Evolutionary conservation across 768 basidiomycete species (phyloP).

Genomic region (Mycena latifolia): DNA sequence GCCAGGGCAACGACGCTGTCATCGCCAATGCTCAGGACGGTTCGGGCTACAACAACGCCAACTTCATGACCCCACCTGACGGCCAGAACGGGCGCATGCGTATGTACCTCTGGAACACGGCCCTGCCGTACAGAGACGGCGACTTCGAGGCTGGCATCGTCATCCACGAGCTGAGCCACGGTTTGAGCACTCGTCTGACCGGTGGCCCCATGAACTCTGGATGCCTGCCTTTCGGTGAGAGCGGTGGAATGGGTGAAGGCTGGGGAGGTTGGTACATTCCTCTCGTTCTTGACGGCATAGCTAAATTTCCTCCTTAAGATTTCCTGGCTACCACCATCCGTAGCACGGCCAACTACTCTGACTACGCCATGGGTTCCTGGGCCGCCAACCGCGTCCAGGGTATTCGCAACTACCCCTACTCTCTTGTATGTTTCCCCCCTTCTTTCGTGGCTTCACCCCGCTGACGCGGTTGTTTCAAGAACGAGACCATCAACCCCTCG

Average conservation of each 20-base stretch:
- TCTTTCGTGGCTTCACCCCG: background rate
- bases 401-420: conserved; percentile 93
- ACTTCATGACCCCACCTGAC: conserved; percentile 90
- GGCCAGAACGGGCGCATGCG: conserved; percentile 93
- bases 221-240: conserved; percentile 96
- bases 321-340: conserved; percentile 91
- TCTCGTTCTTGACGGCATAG: conserved; percentile 5
- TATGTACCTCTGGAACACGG: conserved; percentile 97
- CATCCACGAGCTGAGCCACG: conserved; percentile 91
- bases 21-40: conserved; percentile 98
- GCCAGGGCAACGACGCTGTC: conserved; percentile 88
- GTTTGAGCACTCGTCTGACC: conserved; percentile 93
- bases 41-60: conserved; percentile 91
- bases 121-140: conserved; percentile 91
- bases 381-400: conserved; percentile 83
- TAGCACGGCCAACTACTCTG: conserved; percentile 77
- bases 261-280: conserved; percentile 76
- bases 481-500: conserved; percentile 85
- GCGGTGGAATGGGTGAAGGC: conserved; percentile 98
- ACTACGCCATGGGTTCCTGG: conserved; percentile 96
- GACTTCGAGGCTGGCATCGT: conserved; percentile 98
- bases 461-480: conserved; percentile 42
- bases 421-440: conserved; percentile 56
- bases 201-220: conserved; percentile 95
- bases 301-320: conserved; percentile 51